Conservation (phyloP, 1,284 basidiomycete species). For the Waitea zeae region DNA sequence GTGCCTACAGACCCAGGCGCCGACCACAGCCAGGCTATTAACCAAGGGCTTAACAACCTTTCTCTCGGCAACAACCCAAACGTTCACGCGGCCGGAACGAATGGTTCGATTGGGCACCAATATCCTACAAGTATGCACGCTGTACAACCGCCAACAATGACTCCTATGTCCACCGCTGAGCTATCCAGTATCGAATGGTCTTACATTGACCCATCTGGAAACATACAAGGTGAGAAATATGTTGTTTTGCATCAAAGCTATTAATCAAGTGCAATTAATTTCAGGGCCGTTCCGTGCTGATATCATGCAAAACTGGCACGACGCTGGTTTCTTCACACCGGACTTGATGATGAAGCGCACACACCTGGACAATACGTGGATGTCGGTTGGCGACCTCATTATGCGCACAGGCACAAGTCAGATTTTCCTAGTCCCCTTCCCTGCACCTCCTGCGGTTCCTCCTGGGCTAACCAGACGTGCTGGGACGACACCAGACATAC, state of each 20-base stretch:
- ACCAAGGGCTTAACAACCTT: too few species aligned
- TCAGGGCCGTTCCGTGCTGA: slow-evolving; percentile 81
- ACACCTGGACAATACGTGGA: slow-evolving; percentile 47
- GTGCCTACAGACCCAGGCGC: too few species aligned
- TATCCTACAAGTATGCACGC: too few species aligned
- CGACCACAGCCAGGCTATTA: too few species aligned
- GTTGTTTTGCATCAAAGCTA: neutral
- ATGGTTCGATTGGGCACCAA: too few species aligned
- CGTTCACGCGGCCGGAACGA: too few species aligned
- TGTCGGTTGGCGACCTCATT: slow-evolving; percentile 37
- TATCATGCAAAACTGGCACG: slow-evolving; percentile 94
- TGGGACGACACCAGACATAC: slow-evolving; percentile 19
- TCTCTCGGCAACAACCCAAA: too few species aligned
- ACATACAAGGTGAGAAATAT: slow-evolving; percentile 60
- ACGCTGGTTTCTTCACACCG: slow-evolving; percentile 80
- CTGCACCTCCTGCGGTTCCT: slow-evolving; percentile 22
- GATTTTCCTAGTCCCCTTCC: slow-evolving; percentile 42
- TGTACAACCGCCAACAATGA: too few species aligned
- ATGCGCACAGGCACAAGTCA: slow-evolving; percentile 29
- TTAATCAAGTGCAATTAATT: slow-evolving; percentile 3
- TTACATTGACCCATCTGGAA: slow-evolving; percentile 81
- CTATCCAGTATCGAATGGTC: slow-evolving; percentile 72
- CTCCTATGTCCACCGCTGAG: too few species aligned
- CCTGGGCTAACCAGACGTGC: slow-evolving; percentile 32
- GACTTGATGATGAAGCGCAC: slow-evolving; percentile 76